These are phyloP conservation scores for Setomelanomma holmii DNA, from an alignment of 2,329 filamentous ascomycete species.

Conservation along the genomic window DNA sequence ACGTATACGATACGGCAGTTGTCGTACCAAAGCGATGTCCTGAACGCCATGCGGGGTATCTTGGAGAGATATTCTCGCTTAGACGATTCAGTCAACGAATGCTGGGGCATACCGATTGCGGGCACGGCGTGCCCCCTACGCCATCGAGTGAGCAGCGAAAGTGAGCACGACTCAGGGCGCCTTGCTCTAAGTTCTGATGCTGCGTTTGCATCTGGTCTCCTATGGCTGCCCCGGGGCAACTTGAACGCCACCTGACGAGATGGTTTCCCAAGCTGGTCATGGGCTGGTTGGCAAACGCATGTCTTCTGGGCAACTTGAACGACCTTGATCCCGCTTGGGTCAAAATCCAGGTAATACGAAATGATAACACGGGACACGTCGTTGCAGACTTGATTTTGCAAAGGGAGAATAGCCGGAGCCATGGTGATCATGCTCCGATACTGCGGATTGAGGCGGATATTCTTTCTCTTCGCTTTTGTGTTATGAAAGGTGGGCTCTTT, in stretches of 20 bases:
- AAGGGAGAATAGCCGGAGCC: too few relatives aligned
- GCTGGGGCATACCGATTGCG: background rate
- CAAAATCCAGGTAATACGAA: too few relatives aligned
- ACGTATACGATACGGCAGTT: background rate
- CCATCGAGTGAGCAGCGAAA: too few relatives aligned
- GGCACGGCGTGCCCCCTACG: background rate
- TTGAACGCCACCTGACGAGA: background rate
- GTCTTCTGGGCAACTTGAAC: too few relatives aligned
- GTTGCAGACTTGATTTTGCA: too few relatives aligned
- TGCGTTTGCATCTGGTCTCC: background rate
- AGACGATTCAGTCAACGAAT: background rate
- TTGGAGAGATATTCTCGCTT: background rate
- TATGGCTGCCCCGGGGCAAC: background rate
- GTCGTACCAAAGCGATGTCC: background rate
- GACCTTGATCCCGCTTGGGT: too few relatives aligned
- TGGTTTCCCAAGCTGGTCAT: constrained; percentile 1
- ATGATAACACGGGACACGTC: background rate
- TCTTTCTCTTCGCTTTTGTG: too few relatives aligned
- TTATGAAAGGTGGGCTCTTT: too few relatives aligned
- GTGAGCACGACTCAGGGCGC: background rate
- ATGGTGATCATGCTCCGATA: background rate
- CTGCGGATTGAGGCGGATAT: too few relatives aligned
- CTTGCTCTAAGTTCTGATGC: too few relatives aligned
- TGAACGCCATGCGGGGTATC: background rate
- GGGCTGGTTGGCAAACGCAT: background rate